phyloP scores from a whole-genome alignment of 1,284 basidiomycete species.

The Takashimella koratensis region DNA sequence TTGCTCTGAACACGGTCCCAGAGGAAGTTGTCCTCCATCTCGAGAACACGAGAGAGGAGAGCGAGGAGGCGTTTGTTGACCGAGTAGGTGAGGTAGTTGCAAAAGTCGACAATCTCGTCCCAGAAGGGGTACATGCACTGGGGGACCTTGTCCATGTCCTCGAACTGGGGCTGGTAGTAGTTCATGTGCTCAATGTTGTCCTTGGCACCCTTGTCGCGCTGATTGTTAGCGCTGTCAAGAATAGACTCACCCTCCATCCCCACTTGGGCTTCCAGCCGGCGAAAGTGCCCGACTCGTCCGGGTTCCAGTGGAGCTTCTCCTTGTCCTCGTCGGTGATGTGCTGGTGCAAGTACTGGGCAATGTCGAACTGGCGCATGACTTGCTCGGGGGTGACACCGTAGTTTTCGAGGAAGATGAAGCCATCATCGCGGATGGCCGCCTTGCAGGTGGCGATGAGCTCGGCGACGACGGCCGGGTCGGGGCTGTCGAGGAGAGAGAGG shows the following conservation, averaged over 20 bases:
- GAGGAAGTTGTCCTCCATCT: constrained; percentile 44
- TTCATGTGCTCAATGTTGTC: constrained; percentile 37
- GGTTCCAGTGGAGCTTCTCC: constrained; percentile 43
- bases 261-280: constrained; percentile 43
- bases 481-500: constrained; percentile 15
- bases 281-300: constrained; percentile 45
- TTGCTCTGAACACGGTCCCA: constrained; percentile 46
- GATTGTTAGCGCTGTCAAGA: neutral
- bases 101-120: constrained; percentile 44
- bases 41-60: constrained; percentile 42
- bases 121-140: constrained; percentile 16
- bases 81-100: constrained; percentile 41
- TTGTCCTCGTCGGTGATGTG: constrained; percentile 73
- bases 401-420: constrained; percentile 20
- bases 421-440: constrained; percentile 18
- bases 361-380: constrained; percentile 17
- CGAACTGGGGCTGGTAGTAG: constrained; percentile 41
- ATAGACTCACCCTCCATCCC: constrained; percentile 20
- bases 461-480: constrained; percentile 6
- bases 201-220: neutral
- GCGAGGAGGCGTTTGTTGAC: constrained; percentile 45
- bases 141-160: constrained; percentile 11
- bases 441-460: constrained; percentile 10
- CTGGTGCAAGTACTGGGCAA: constrained; percentile 46
- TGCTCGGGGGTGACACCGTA: constrained; percentile 17